Evolutionary conservation across 208 protist genomes (phyloP).

Genomic region (Leptomonas pyrrhocoris): DNA sequence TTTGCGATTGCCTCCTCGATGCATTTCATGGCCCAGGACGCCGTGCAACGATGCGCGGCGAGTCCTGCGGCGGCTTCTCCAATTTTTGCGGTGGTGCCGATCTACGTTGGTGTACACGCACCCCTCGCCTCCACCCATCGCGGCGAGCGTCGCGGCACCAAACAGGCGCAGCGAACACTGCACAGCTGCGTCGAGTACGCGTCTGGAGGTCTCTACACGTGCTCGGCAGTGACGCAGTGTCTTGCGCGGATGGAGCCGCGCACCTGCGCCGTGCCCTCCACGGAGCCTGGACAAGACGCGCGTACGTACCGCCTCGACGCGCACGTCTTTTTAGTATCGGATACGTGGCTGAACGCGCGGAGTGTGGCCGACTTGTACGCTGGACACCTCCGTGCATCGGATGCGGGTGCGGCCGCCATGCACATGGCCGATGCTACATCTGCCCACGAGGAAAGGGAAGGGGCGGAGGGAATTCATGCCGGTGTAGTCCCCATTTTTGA

Average conservation of each 20-base stretch:
- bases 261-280: not conserved
- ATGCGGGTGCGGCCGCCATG: too few relatives aligned
- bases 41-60: not conserved
- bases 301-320: slow-evolving; percentile 13
- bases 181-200: slow-evolving; percentile 49
- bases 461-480: too few relatives aligned
- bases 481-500: too few relatives aligned
- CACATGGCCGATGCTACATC: too few relatives aligned
- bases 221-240: slow-evolving; percentile 28
- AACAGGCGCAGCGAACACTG: too few relatives aligned
- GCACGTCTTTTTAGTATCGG: slow-evolving; percentile 61
- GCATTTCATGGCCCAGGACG: slow-evolving; percentile 21
- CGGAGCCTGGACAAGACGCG: not conserved
- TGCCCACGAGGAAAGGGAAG: too few relatives aligned
- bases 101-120: slow-evolving; percentile 49
- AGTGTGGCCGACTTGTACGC: slow-evolving; percentile 44
- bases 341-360: slow-evolving; percentile 65
- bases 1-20: slow-evolving; percentile 38
- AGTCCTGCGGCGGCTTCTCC: slow-evolving; percentile 1
- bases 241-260: slow-evolving; percentile 13
- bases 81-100: slow-evolving; percentile 54
- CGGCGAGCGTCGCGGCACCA: too few relatives aligned
- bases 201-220: slow-evolving; percentile 68
- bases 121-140: too few relatives aligned
- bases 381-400: not conserved